Evolutionary conservation across 768 basidiomycete genomes (phyloP).

Genomic region (Sutorius australiensis): DNA sequence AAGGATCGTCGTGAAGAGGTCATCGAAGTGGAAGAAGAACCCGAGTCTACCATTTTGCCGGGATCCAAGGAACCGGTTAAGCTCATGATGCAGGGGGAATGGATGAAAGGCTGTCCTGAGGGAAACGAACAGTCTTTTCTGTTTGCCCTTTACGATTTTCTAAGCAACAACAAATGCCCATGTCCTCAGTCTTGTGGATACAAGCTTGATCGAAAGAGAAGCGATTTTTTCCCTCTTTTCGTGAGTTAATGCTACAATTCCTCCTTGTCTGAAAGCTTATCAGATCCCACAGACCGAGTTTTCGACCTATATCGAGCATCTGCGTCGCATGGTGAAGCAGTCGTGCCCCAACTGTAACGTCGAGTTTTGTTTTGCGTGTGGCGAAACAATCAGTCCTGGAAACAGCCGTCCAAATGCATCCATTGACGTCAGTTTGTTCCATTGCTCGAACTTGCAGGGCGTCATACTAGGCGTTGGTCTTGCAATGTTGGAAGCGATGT

Average conservation of each 20-base stretch:
- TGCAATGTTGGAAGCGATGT: conserved; percentile 76
- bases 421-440: conserved; percentile 65
- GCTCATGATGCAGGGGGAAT: conserved; percentile 84
- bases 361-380: conserved; percentile 72
- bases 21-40: conserved; percentile 84
- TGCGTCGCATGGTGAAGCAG: conserved; percentile 54
- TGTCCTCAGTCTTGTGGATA: conserved; percentile 79
- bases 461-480: conserved; percentile 89
- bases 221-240: conserved; percentile 79
- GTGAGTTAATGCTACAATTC: conserved; percentile 45
- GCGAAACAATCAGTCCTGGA: conserved; percentile 53
- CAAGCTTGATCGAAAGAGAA: conserved; percentile 55
- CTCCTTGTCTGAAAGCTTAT: conserved; percentile 9
- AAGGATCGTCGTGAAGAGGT: conserved; percentile 91
- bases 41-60: conserved; percentile 47
- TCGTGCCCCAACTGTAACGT: conserved; percentile 60
- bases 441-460: conserved; percentile 88
- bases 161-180: conserved; percentile 56
- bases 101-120: conserved; percentile 98
- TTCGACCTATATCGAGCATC: conserved; percentile 59
- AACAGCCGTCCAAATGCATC: conserved; percentile 43
- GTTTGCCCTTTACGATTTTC: conserved; percentile 77
- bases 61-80: conserved; percentile 46
- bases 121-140: conserved; percentile 87
- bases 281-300: conserved; percentile 58